Evolutionary conservation across 306 rosid genomes (phyloP).

Genomic region (Cucurbita argyrosperma): DNA sequence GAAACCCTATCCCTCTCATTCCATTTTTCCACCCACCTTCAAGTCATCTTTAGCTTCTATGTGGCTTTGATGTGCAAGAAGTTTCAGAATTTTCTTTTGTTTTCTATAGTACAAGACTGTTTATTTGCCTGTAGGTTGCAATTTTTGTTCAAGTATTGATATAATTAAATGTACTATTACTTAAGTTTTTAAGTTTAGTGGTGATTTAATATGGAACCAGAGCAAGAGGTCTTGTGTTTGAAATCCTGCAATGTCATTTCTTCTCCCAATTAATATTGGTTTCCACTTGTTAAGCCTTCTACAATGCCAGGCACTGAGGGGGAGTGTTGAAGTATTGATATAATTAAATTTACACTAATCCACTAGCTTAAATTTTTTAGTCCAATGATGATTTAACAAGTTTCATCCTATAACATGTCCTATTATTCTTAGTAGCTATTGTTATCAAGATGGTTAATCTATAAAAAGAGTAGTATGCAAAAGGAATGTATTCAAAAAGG

Average conservation of each 20-base stretch:
- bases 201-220: too few relatives aligned
- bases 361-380: too few relatives aligned
- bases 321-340: too few relatives aligned
- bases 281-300: too few relatives aligned
- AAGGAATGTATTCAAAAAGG: neutral
- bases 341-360: too few relatives aligned
- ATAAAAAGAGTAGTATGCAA: conserved; percentile 6
- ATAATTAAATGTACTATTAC: too few relatives aligned
- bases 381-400: too few relatives aligned
- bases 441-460: neutral
- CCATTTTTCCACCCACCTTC: neutral
- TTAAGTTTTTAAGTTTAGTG: too few relatives aligned
- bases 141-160: neutral
- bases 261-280: too few relatives aligned
- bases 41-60: neutral
- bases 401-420: neutral
- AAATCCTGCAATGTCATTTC: too few relatives aligned
- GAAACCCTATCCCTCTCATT: neutral
- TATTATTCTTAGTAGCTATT: neutral
- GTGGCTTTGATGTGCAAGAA: neutral
- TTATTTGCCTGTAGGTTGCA: neutral
- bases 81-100: neutral
- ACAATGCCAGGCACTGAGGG: too few relatives aligned
- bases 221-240: too few relatives aligned
- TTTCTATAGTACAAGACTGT: neutral